Conservation (phyloP, 495 filamentous ascomycete genomes). For the Sabuloglossum arenarium region DNA sequence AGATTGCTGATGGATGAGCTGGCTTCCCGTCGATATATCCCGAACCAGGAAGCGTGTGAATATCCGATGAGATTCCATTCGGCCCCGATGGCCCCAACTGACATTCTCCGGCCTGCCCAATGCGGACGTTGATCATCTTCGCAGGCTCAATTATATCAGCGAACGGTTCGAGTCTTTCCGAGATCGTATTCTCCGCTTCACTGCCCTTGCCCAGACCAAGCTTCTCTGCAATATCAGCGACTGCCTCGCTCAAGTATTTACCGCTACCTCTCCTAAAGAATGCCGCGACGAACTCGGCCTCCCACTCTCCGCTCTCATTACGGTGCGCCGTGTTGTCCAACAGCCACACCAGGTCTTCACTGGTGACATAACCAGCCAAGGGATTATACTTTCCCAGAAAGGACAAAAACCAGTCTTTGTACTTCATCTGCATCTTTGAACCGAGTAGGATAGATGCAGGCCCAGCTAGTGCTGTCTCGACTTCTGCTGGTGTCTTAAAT, state of each 20-base stretch:
- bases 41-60: slow-evolving; percentile 21
- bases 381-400: slow-evolving; percentile 19
- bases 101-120: slow-evolving; percentile 23
- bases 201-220: slow-evolving; percentile 48
- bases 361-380: slow-evolving; percentile 20
- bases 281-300: slow-evolving; percentile 60
- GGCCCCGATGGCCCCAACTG: slow-evolving; percentile 46
- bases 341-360: slow-evolving; percentile 59
- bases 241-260: slow-evolving; percentile 38
- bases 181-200: slow-evolving; percentile 40
- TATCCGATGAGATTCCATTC: slow-evolving; percentile 17
- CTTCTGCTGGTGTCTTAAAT: neutral
- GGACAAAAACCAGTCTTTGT: neutral
- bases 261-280: slow-evolving; percentile 55
- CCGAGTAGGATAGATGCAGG: neutral
- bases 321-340: slow-evolving; percentile 78
- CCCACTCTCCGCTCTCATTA: slow-evolving; percentile 30
- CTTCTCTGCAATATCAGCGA: slow-evolving; percentile 48
- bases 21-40: slow-evolving; percentile 46
- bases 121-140: slow-evolving; percentile 35
- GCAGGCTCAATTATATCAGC: slow-evolving; percentile 52
- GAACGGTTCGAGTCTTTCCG: slow-evolving; percentile 52
- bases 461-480: no score
- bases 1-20: slow-evolving; percentile 35
- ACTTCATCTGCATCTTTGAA: neutral